Base-by-base conservation (phyloP, 2,329 filamentous ascomycete species). In the Epichloe brachyelytri region DNA sequence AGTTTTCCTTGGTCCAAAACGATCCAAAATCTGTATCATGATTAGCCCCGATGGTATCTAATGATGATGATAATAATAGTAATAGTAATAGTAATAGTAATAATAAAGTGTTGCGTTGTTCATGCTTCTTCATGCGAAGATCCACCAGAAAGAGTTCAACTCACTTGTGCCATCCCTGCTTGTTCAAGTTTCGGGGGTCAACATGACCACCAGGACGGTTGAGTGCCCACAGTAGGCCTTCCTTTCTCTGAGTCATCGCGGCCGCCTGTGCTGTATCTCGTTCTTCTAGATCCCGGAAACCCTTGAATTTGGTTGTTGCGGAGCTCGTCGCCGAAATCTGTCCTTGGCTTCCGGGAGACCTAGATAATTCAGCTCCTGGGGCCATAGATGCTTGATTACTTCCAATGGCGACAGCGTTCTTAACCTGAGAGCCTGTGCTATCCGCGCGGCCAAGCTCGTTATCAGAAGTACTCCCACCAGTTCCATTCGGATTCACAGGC, bases 131-230 rank as follows among this genome's bases (percentile, higher is more conserved):
- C 8, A 41, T 11, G 19, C 34, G 2, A 22, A 45, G 17, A 34
- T 14, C 17, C n/a, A 20, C 12, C 38, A 43, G 22, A 43, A 7
- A n/a, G 15, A 46, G 22, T 3, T 5, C 15, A 47, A 78, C 85
- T 71, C 74, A 95, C 87, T 98, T 98, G 68, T 98, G 93, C 93
- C 93, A 98, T 48, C 88, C 90, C 68, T 95, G 89, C 65, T 97
- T 96, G 63, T 96, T 97, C 59, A 98, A 74, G 17, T 88, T 90
- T 59, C 93, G 88, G 10, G 93, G 93, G 65, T 98, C 94, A 30
- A 93, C 90, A 65, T 98, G 93, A 52, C 88, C 91, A 17, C 90
- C 90, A 3, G 91, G 91, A 56, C 88, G 81, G 63, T 91, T 97
- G 43, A 97, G 72, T 26, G 94, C 89, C 93, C 93, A 98, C 7